Evolutionary conservation across 176 grass and related monocot genomes (phyloP).

Genomic region (barley (Hordeum vulgare)): MorexV3_pseudomolecules_assembly NC_058520.1:439195538-439196037

Average conservation of each 20-base stretch:
- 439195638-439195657: neutral
- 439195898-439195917: neutral
- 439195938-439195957: neutral
- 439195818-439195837: neutral
- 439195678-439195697: slow-evolving; percentile 3
- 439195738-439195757: slow-evolving; percentile 48
- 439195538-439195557: slow-evolving; percentile 13
- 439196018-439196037: neutral
- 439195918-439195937: neutral
- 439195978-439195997: neutral
- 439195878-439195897: too few species aligned
- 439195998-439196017: neutral
- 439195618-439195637: neutral
- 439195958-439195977: neutral
- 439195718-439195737: slow-evolving; percentile 33
- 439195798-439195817: neutral
- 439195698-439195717: neutral
- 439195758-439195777: slow-evolving; percentile 25
- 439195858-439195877: neutral
- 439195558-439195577: neutral
- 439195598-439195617: slow-evolving; percentile 6
- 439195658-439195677: neutral
- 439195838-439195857: neutral
- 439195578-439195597: neutral
- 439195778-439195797: slow-evolving; percentile 16